Evolutionary conservation across 1,284 basidiomycete genomes (phyloP).

Genomic region (Cryptococcus sp.): DNA sequence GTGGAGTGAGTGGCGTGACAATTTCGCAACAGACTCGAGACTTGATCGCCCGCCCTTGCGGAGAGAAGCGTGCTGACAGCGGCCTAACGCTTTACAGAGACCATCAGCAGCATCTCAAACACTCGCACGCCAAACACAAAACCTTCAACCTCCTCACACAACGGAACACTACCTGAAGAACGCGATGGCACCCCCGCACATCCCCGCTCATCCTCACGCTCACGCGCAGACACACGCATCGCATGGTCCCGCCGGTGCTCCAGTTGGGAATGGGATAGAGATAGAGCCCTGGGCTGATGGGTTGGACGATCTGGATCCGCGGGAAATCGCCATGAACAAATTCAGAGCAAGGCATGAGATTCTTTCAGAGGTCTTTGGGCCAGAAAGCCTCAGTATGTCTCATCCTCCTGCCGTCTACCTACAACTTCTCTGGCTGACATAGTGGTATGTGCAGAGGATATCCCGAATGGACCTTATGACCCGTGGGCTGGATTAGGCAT

Average conservation of each 20-base stretch:
- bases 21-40: neutral
- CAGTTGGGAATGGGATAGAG: neutral
- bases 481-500: constrained; percentile 43
- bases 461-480: constrained; percentile 25
- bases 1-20: constrained; percentile 15
- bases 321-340: constrained; percentile 47
- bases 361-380: constrained; percentile 46
- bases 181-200: constrained; percentile 21
- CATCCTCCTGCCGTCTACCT: neutral
- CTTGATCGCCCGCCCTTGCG: neutral
- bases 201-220: constrained; percentile 1
- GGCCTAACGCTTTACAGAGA: constrained; percentile 1
- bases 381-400: constrained; percentile 44
- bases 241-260: neutral
- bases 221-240: constrained; percentile 1
- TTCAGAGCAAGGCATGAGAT: constrained; percentile 48
- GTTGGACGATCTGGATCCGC: constrained; percentile 47
- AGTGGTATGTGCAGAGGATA: constrained; percentile 29
- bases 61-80: too few relatives aligned
- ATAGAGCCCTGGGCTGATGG: constrained; percentile 49
- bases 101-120: constrained; percentile 12
- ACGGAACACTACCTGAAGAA: constrained; percentile 37
- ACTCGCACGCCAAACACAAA: constrained; percentile 14
- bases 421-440: neutral
- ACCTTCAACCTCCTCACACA: constrained; percentile 16